Conservation (phyloP, 352 stramenopile genomes). For the Phytophthora foliorum region DNA sequence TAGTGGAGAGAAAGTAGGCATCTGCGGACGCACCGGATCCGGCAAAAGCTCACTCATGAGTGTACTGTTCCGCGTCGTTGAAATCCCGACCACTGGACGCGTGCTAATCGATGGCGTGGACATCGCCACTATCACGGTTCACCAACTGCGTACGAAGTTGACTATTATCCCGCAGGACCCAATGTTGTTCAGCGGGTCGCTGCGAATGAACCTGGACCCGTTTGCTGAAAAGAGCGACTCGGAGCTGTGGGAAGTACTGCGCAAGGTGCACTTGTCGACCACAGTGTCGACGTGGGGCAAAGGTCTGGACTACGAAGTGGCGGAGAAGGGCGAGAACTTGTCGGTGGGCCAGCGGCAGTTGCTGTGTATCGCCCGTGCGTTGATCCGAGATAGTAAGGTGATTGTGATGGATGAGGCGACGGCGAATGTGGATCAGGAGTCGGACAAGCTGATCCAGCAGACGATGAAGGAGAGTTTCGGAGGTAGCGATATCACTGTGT, state of each 20-base stretch:
- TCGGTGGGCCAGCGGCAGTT: conserved; percentile 96
- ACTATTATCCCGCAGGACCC: conserved; percentile 89
- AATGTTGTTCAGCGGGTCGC: conserved; percentile 90
- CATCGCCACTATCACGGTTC: conserved; percentile 50
- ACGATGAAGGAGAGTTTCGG: conserved; percentile 93
- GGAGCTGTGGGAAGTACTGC: conserved; percentile 57
- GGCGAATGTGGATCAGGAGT: conserved; percentile 86
- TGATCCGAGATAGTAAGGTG: conserved; percentile 91
- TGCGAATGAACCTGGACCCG: conserved; percentile 94
- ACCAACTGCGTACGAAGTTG: conserved; percentile 44
- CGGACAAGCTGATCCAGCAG: conserved; percentile 68
- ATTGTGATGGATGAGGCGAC: conserved; percentile 97
- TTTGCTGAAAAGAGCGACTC: conserved; percentile 75
- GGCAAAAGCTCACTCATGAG: conserved; percentile 61
- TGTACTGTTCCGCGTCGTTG: conserved; percentile 55
- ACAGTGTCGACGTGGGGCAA: conserved; percentile 63
- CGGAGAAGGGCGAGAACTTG: conserved; percentile 95
- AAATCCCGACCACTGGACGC: conserved; percentile 47
- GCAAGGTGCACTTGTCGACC: conserved; percentile 66
- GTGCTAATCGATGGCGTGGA: conserved; percentile 91
- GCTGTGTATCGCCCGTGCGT: conserved; percentile 94
- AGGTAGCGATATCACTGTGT: conserved; percentile 75
- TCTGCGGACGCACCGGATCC: conserved; percentile 52
- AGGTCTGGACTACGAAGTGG: conserved; percentile 87
- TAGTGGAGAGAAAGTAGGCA: conserved; percentile 87